phyloP scores from a whole-genome alignment of 108 stramenopile species.

The Fistulifera pelliculosa region DNA sequence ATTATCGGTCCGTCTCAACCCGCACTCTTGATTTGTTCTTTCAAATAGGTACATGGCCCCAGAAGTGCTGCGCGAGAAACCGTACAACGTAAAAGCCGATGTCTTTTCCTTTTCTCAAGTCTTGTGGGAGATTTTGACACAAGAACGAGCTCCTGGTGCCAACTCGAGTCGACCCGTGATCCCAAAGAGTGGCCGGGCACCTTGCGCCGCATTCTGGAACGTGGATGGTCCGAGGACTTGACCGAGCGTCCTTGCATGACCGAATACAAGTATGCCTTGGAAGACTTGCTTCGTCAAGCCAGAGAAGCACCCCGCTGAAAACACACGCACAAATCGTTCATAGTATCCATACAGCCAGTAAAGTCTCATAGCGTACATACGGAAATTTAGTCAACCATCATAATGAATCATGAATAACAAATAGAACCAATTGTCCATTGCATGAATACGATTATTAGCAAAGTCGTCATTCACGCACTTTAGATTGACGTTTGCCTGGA shows the following conservation, averaged over 20 bases:
- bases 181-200: slow-evolving; percentile 32
- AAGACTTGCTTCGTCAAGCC: slow-evolving; percentile 12
- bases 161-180: slow-evolving; percentile 43
- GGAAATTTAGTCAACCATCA: no score
- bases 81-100: slow-evolving; percentile 92
- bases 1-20: no score
- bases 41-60: slow-evolving; percentile 99
- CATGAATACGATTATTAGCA: no score
- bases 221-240: slow-evolving; percentile 36
- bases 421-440: no score
- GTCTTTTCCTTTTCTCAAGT: slow-evolving; percentile 74
- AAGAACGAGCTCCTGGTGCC: slow-evolving; percentile 20
- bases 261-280: slow-evolving; percentile 20
- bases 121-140: slow-evolving; percentile 59
- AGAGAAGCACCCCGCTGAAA: slow-evolving; percentile 11
- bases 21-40: no score
- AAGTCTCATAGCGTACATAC: no score
- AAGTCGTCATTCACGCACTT: no score
- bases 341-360: no score
- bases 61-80: slow-evolving; percentile 60
- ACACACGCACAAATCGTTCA: no score
- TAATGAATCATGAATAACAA: no score
- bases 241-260: slow-evolving; percentile 33
- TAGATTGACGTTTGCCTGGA: no score
- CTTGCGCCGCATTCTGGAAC: slow-evolving; percentile 31